phyloP scores from a whole-genome alignment of 2,329 filamentous ascomycete species.

The Colletotrichum eremochloae region DNA sequence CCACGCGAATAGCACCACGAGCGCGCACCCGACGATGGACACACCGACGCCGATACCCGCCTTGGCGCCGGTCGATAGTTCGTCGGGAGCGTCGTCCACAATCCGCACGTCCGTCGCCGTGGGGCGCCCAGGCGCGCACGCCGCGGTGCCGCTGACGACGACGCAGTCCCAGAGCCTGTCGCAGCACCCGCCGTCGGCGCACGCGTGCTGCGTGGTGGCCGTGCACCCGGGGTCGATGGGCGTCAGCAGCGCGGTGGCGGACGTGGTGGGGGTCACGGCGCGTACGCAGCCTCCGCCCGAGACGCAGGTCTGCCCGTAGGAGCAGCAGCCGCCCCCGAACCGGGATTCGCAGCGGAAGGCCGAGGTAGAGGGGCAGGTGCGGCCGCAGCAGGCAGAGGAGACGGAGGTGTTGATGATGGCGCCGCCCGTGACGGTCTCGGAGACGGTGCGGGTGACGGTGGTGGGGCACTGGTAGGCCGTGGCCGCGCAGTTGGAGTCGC shows the following conservation, averaged over 20 bases:
- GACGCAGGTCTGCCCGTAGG: conserved; percentile 59
- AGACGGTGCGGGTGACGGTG: conserved; percentile 46
- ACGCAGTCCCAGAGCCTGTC: conserved; percentile 59
- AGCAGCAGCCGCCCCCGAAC: conserved; percentile 65
- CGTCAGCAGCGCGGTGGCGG: conserved; percentile 49
- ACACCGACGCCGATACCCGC: conserved; percentile 70
- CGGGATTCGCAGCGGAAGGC: conserved; percentile 59
- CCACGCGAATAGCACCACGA: conserved; percentile 62
- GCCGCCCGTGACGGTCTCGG: conserved; percentile 22
- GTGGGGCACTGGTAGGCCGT: conserved; percentile 52
- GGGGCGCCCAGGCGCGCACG: conserved; percentile 55
- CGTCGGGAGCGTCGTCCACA: conserved; percentile 35
- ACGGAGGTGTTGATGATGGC: conserved; percentile 46
- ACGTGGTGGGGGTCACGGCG: conserved; percentile 44
- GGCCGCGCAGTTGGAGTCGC: conserved; percentile 55
- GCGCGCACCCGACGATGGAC: conserved; percentile 56
- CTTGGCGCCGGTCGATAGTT: conserved; percentile 64
- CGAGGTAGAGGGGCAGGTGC: conserved; percentile 56
- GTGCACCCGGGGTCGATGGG: conserved; percentile 59
- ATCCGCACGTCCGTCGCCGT: conserved; percentile 50
- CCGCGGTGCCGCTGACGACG: conserved; percentile 51
- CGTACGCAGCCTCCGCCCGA: conserved; percentile 53
- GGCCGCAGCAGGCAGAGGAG: conserved; percentile 54
- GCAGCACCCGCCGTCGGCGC: conserved; percentile 64
- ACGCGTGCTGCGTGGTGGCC: conserved; percentile 57